These are phyloP conservation scores for Phylloporus sp. DNA, from an alignment of 1,284 basidiomycete species.

Conservation along the genomic window DNA sequence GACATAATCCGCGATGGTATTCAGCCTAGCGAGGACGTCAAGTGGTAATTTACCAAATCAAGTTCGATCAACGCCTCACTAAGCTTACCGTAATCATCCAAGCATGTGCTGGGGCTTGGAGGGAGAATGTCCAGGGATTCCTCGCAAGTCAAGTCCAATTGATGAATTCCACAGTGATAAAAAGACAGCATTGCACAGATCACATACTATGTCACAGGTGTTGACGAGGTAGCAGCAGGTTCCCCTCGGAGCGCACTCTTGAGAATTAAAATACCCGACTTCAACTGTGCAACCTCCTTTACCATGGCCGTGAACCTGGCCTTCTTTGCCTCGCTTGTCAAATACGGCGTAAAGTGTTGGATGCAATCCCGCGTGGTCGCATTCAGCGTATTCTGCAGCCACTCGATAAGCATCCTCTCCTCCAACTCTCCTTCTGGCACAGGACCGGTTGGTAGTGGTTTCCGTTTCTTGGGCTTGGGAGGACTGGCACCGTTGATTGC, in stretches of 20 bases:
- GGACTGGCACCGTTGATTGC: slow-evolving; percentile 36
- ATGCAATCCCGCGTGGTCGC: slow-evolving; percentile 78
- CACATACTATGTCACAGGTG: slow-evolving; percentile 31
- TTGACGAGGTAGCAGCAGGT: slow-evolving; percentile 30
- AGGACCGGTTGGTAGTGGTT: slow-evolving; percentile 45
- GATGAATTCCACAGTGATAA: slow-evolving; percentile 25
- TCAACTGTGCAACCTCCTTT: slow-evolving; percentile 73
- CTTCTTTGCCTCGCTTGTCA: slow-evolving; percentile 72
- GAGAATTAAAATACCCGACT: slow-evolving; percentile 65
- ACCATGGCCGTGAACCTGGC: slow-evolving; percentile 73
- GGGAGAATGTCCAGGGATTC: neutral
- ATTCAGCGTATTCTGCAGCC: slow-evolving; percentile 65
- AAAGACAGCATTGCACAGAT: slow-evolving; percentile 18
- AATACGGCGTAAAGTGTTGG: slow-evolving; percentile 73
- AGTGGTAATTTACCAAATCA: slow-evolving; percentile 20
- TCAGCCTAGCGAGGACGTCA: slow-evolving; percentile 11
- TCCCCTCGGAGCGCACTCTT: slow-evolving; percentile 46
- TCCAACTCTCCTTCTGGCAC: slow-evolving; percentile 60
- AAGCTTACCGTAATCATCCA: too few species aligned
- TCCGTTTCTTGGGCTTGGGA: slow-evolving; percentile 71
- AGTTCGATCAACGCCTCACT: slow-evolving; percentile 22
- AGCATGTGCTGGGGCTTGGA: too few species aligned
- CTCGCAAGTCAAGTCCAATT: slow-evolving; percentile 16
- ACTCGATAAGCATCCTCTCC: slow-evolving; percentile 68
- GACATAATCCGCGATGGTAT: slow-evolving; percentile 13